A percentile compares a stretch with the other conserved stretches of the same genome.
Evolutionary conservation across 495 filamentous ascomycete species (phyloP).

Genomic region (Chaetomium cochliodes): DNA sequence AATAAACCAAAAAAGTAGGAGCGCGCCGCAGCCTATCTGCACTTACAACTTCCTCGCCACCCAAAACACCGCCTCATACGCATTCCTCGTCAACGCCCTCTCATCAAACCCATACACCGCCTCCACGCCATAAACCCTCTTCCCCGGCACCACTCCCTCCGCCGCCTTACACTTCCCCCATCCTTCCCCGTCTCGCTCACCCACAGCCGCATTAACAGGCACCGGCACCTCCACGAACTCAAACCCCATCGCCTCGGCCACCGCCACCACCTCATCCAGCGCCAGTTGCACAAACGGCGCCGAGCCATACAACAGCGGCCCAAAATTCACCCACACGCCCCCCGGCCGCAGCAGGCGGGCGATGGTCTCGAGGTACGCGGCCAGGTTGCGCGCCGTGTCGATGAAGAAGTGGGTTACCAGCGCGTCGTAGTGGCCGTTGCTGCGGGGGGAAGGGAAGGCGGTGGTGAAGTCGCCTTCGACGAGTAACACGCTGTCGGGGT

Average conservation of each 20-base stretch:
- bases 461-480: slow-evolving; percentile 50
- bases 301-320: slow-evolving; percentile 41
- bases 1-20: background rate
- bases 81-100: slow-evolving; percentile 36
- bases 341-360: slow-evolving; percentile 39
- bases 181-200: background rate
- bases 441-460: slow-evolving; percentile 23
- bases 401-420: slow-evolving; percentile 53
- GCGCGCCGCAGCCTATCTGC: too few relatives aligned
- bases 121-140: slow-evolving; percentile 28
- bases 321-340: slow-evolving; percentile 50
- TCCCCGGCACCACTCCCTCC: slow-evolving; percentile 23
- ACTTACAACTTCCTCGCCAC: slow-evolving; percentile 27
- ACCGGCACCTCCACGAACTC: slow-evolving; percentile 24
- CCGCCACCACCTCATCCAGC: slow-evolving; percentile 36
- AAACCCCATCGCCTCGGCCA: slow-evolving; percentile 36
- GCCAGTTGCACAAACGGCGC: slow-evolving; percentile 36
- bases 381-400: slow-evolving; percentile 50
- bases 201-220: background rate
- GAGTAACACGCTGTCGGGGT: slow-evolving; percentile 25
- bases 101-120: slow-evolving; percentile 36
- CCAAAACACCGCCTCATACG: slow-evolving; percentile 40
- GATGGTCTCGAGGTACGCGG: slow-evolving; percentile 47
- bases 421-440: slow-evolving; percentile 35
- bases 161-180: background rate